Evolutionary conservation across 2,329 filamentous ascomycete species (phyloP), one percentile per base, ranked within the genome.

Genomic region (Penicillium glabrum): DNA sequence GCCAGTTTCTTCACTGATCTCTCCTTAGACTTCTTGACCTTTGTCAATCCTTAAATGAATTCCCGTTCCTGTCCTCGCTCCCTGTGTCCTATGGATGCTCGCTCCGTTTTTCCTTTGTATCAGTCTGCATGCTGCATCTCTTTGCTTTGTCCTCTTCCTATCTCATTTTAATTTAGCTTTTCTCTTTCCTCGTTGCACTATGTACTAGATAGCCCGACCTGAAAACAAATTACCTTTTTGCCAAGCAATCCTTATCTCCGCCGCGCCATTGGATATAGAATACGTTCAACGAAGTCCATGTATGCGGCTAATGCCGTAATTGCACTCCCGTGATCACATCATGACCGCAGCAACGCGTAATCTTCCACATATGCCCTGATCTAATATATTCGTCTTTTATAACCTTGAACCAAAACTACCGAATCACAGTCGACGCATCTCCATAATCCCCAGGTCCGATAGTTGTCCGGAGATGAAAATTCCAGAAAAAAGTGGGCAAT

Each of bases 1-100:
- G 61, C 60, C 39, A 69, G 64, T 16, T 70, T 72, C 58, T 72
- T 72, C 44, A 66, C 54, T 27, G 67, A 72, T 47, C 54, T 72
- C 56, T 67, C 62, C 0, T 52, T 67, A 31, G 62, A 67, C 24
- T 71, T 71, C 45, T 53, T 71, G 58, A 63, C 56, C 1, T 63
- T 68, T 51, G 65, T 71, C 29, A 68, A 67, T 39, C 68, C 68
- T 39, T 70, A 56, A 64, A 3, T 35, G n/a, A 21, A n/a, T 16
- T 1, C 31, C 31, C 13, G 31, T 14, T 33, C 31, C 13, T 29
- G 27, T 29, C 8, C 27, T 29, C 27, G 10, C 10, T 11, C 27
- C 26, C 27, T 33, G 11, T 14, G 31, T 31, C 11, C 11, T 6
- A 31, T 14, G 29, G 11, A 31, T 13, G 44, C 26, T 46, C 24